Percentiles rank a stretch among this genome's conserved stretches.
Conservation (phyloP, 2,329 filamentous ascomycete species). For the Calonectria crousiana region DNA sequence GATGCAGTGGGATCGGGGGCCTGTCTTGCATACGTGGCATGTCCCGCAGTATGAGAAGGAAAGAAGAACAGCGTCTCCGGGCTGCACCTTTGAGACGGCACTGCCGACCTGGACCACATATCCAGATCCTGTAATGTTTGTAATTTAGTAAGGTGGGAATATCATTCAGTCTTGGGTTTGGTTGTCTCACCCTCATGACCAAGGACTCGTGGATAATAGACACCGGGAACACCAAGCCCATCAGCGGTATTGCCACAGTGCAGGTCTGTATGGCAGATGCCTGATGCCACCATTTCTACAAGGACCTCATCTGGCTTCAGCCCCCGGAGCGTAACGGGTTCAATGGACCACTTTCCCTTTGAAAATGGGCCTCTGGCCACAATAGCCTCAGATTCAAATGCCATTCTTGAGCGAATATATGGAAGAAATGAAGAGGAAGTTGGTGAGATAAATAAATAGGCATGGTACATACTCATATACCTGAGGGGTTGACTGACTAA, state of each 20-base stretch:
- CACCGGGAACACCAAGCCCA: constrained; percentile 28
- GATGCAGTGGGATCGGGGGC: constrained; percentile 60
- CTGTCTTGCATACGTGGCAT: constrained; percentile 61
- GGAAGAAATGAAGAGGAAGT: too few species aligned
- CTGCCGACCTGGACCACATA: constrained; percentile 59
- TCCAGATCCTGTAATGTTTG: constrained; percentile 51
- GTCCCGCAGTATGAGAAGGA: constrained; percentile 51
- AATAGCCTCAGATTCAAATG: constrained; percentile 44
- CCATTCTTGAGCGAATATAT: constrained; percentile 24
- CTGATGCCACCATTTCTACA: constrained; percentile 65
- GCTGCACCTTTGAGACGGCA: constrained; percentile 58
- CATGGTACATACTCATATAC: background rate
- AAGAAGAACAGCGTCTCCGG: constrained; percentile 68
- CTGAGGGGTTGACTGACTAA: background rate
- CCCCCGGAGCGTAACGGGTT: constrained; percentile 44
- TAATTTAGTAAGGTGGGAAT: background rate
- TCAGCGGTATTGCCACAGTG: constrained; percentile 53
- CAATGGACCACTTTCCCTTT: constrained; percentile 48
- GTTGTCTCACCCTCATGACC: constrained; percentile 63
- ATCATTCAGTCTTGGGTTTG: background rate
- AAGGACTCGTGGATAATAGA: constrained; percentile 50
- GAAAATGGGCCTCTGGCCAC: constrained; percentile 48
- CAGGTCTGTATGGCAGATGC: constrained; percentile 68
- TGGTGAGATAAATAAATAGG: background rate
- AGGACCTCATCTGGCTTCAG: constrained; percentile 60